phyloP scores from a whole-genome alignment of 2,329 filamentous ascomycete genomes.

The Sporothrix protearum region DNA sequence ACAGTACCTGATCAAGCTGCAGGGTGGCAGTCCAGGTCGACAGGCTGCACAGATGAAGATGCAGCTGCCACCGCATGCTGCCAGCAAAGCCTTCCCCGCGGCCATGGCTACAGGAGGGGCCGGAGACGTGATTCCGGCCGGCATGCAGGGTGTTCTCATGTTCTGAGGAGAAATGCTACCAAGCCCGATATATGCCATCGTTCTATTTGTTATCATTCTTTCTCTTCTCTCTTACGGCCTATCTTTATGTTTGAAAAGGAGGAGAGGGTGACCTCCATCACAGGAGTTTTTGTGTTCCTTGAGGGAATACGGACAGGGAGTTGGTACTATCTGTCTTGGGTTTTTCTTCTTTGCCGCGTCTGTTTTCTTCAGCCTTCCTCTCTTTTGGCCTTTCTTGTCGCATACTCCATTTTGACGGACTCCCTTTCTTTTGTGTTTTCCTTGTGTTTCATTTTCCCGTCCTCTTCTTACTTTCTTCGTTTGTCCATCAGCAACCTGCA shows the following conservation, averaged over 20 bases:
- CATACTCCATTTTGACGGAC: neutral
- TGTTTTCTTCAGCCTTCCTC: neutral
- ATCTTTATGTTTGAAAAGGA: neutral
- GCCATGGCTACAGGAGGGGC: neutral
- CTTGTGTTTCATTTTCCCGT: neutral
- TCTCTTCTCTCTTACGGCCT: neutral
- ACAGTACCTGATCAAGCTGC: conserved; percentile 4
- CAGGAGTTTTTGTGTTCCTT: neutral
- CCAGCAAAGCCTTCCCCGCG: conserved; percentile 7
- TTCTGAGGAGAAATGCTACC: neutral
- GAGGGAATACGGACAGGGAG: neutral
- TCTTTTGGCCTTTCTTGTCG: neutral
- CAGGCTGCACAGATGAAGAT: conserved; percentile 10
- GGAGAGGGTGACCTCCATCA: neutral
- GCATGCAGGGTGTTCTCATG: neutral
- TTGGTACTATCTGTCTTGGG: neutral
- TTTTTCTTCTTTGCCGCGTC: neutral
- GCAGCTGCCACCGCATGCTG: conserved; percentile 15
- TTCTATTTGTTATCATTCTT: neutral
- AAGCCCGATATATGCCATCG: neutral
- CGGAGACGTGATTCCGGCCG: neutral
- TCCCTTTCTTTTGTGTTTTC: neutral
- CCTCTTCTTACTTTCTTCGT: neutral
- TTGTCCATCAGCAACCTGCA: neutral
- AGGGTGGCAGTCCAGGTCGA: neutral